phyloP scores from a whole-genome alignment of 2,329 filamentous ascomycete genomes.

The Paecilomyces niveus region DNA sequence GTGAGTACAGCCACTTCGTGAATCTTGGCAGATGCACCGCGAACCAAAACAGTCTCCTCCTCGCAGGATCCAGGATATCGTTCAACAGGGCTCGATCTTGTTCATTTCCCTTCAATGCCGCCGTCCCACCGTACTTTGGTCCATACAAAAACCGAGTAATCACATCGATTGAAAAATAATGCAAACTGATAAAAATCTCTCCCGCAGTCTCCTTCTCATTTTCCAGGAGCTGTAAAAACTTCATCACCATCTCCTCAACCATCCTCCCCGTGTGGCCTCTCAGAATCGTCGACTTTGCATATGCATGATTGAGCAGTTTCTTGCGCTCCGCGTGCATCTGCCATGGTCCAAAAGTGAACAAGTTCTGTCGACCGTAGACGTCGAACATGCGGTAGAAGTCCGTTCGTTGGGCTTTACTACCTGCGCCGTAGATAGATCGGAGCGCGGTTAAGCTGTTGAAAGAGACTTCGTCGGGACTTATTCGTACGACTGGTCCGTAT shows the following conservation, averaged over 20 bases:
- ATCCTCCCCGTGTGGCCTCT: conserved; percentile 21
- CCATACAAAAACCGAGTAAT: conserved; percentile 50
- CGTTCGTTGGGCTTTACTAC: conserved; percentile 45
- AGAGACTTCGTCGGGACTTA: conserved; percentile 42
- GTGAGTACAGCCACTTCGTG: conserved; percentile 45
- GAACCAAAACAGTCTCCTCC: conserved; percentile 45
- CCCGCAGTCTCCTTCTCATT: conserved; percentile 22
- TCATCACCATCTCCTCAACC: conserved; percentile 33
- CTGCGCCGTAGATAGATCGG: conserved; percentile 49
- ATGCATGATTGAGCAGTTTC: conserved; percentile 46
- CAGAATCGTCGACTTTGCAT: conserved; percentile 45
- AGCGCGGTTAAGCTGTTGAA: conserved; percentile 41
- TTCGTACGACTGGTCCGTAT: conserved; percentile 43
- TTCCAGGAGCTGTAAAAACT: conserved; percentile 38
- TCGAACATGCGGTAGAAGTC: conserved; percentile 52
- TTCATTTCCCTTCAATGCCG: conserved; percentile 32
- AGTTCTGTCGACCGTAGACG: conserved; percentile 44
- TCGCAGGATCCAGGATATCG: conserved; percentile 43
- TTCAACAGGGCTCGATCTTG: conserved; percentile 35
- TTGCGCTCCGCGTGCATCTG: conserved; percentile 45
- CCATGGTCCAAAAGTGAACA: conserved; percentile 45
- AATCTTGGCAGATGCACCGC: conserved; percentile 38
- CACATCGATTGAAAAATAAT: conserved; percentile 48
- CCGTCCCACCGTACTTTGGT: conserved; percentile 34
- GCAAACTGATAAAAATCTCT: conserved; percentile 44